phyloP scores from a whole-genome alignment of 2,329 filamentous ascomycete species.

The Fusarium xyrophilum region DNA sequence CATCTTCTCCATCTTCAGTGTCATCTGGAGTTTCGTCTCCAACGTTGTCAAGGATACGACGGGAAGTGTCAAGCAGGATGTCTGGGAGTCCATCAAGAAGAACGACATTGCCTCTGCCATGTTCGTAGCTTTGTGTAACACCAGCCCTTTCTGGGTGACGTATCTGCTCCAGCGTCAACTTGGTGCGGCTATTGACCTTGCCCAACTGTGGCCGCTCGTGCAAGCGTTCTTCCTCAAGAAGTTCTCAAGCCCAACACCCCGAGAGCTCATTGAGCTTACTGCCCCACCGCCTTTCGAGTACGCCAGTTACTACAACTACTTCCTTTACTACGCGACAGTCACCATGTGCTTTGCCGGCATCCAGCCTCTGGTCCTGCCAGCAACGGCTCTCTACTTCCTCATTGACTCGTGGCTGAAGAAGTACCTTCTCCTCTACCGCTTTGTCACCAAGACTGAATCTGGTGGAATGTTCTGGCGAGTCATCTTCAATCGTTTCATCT shows the following conservation, averaged over 20 bases:
- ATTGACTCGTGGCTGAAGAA: slow-evolving; percentile 93
- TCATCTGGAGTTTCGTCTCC: slow-evolving; percentile 76
- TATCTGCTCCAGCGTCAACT: slow-evolving; percentile 93
- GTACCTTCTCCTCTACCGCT: slow-evolving; percentile 92
- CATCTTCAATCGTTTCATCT: slow-evolving; percentile 90
- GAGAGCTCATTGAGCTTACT: slow-evolving; percentile 89
- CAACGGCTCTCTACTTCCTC: slow-evolving; percentile 87
- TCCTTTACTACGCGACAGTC: slow-evolving; percentile 91
- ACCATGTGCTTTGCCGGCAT: slow-evolving; percentile 83
- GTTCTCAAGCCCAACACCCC: slow-evolving; percentile 85
- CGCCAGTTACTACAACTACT: slow-evolving; percentile 97
- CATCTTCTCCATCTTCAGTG: slow-evolving; percentile 90
- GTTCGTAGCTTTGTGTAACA: slow-evolving; percentile 77
- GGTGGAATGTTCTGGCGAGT: slow-evolving; percentile 92
- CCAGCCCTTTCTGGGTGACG: slow-evolving; percentile 92
- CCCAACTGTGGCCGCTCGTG: slow-evolving; percentile 83
- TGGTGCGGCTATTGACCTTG: slow-evolving; percentile 91
- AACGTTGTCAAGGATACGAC: slow-evolving; percentile 65
- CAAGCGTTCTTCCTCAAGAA: slow-evolving; percentile 85
- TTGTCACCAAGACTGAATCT: slow-evolving; percentile 95
- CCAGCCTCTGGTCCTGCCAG: slow-evolving; percentile 85
- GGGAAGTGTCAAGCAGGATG: slow-evolving; percentile 59
- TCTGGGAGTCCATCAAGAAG: slow-evolving; percentile 72
- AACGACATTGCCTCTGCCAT: slow-evolving; percentile 68
- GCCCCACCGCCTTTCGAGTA: slow-evolving; percentile 94